These are phyloP conservation scores for Penicilliopsis zonata DNA, from an alignment of 495 filamentous ascomycete genomes.

Conservation along the genomic window DNA sequence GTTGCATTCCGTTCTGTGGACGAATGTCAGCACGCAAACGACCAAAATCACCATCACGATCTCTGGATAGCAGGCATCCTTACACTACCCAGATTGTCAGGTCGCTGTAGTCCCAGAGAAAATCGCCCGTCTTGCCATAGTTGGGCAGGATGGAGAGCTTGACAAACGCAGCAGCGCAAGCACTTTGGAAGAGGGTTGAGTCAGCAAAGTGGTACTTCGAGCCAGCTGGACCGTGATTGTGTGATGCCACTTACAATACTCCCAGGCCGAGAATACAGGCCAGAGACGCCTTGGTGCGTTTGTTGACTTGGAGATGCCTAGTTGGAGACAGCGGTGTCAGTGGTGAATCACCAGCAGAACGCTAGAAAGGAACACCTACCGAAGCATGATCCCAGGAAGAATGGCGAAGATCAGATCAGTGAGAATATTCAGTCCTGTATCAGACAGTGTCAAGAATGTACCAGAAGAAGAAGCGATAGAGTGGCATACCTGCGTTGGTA, in stretches of 20 bases:
- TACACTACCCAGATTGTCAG: constrained; percentile 16
- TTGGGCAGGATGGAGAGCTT: constrained; percentile 26
- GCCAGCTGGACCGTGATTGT: neutral
- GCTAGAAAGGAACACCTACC: constrained; percentile 3
- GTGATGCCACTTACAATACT: constrained; percentile 20
- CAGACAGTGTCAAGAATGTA: constrained; percentile 2
- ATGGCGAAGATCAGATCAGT: constrained; percentile 32
- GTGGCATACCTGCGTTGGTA: constrained; percentile 16
- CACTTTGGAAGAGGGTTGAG: constrained; percentile 13
- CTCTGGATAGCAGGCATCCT: constrained; percentile 1
- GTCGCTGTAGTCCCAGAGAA: constrained; percentile 29
- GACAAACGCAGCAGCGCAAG: constrained; percentile 31
- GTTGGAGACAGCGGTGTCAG: constrained; percentile 1
- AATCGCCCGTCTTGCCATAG: constrained; percentile 29
- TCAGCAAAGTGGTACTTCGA: neutral
- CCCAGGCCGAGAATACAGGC: constrained; percentile 30
- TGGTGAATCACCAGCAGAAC: neutral
- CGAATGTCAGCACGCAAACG: constrained; percentile 1
- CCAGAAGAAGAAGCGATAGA: neutral
- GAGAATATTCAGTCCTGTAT: constrained; percentile 25
- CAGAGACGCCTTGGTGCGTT: constrained; percentile 24
- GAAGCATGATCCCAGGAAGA: constrained; percentile 28
- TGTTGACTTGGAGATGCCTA: constrained; percentile 34
- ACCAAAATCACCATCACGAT: constrained; percentile 4
- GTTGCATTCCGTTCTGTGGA: constrained; percentile 22